Base-by-base conservation (phyloP, 129 eudicot species). In the Artemisia annua region DNA sequence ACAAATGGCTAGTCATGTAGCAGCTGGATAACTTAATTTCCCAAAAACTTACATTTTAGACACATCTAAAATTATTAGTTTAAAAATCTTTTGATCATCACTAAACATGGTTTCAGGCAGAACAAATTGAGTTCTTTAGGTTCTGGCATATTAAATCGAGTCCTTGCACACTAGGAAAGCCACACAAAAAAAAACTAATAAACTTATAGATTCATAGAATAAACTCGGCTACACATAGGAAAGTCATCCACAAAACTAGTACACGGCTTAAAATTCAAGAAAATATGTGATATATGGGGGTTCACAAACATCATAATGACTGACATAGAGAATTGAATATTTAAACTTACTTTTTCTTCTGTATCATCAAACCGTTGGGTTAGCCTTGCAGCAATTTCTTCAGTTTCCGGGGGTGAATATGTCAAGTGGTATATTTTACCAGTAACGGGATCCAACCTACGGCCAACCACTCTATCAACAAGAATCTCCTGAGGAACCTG, bases 321-420 rank as follows among this genome's bases (percentile, higher is more conserved):
- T 53, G 32, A 49, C 22, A 69, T 24, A 70, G 11, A 18, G 59
- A 24, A 49, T 30, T n/a, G 20, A 51, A 49, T 14, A 63, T 48
- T 16, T 9, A 59, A 68, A 71, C 79, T 22, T 82, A 72, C 99
- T 83, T 82, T 95, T 74, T 95, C 99, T 87, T 90, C 97, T 10
- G 99, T 95, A 76, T 95, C 99, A 72, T 95, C 99, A 82, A 95
- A 95, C 56, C 99, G 91, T 54, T 95, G 99, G 76, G 97, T 90
- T 70, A 95, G 89, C 87, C 99, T 84, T 4, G 91, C 86, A 58
- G 97, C 90, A 77, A 93, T 90, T 81, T 93, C 98, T 76, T 93
- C 97, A 66, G 81, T 93, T 83, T 93, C 98, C 11, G 98, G 98
- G 48, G 98, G 98, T 20, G 99, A 90, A 84, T 88, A 90, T 63